phyloP scores from a whole-genome alignment of 2,329 filamentous ascomycete genomes.

The Pseudogymnoascus destructans region DNA sequence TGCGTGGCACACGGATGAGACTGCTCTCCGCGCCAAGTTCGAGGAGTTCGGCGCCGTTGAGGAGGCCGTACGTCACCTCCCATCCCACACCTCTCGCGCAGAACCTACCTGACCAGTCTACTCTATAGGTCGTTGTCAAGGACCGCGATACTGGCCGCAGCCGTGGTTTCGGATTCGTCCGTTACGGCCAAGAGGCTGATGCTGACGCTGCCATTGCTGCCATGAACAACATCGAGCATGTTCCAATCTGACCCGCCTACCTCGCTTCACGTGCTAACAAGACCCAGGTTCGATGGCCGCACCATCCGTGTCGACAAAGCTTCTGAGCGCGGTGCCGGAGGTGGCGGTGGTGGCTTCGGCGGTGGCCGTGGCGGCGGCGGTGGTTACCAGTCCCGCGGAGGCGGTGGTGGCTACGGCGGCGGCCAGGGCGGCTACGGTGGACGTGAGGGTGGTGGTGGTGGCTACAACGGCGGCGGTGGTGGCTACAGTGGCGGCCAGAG shows the following conservation, averaged over 20 bases:
- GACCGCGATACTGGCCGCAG: conserved; percentile 93
- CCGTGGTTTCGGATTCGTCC: conserved; percentile 94
- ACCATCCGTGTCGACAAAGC: conserved; percentile 93
- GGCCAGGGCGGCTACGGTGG: conserved; percentile 27
- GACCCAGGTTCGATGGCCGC: conserved; percentile 73
- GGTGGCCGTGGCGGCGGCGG: conserved; percentile 28
- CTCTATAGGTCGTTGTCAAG: conserved; percentile 77
- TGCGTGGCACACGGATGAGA: conserved; percentile 94
- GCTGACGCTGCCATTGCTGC: conserved; percentile 61
- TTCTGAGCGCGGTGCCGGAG: conserved; percentile 60
- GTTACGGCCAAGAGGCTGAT: conserved; percentile 64
- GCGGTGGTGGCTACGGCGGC: conserved; percentile 29
- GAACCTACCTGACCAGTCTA: conserved; percentile 17
- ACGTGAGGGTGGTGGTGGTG: conserved; percentile 27
- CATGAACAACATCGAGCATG: conserved; percentile 89
- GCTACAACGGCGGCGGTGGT: conserved; percentile 22
- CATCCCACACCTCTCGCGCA: conserved; percentile 3
- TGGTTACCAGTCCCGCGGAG: conserved; percentile 15
- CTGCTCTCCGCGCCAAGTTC: conserved; percentile 77
- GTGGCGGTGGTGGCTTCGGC: conserved; percentile 39
- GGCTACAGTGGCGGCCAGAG: conserved; percentile 24
- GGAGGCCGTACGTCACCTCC: conserved; percentile 66
- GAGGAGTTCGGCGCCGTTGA: conserved; percentile 82
- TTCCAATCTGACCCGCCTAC: conserved; percentile 12
- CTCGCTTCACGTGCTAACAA: conserved; percentile 7